Evolutionary conservation across 169 alveolate species (phyloP).

Genomic region (Hammondia hammondi): DNA sequence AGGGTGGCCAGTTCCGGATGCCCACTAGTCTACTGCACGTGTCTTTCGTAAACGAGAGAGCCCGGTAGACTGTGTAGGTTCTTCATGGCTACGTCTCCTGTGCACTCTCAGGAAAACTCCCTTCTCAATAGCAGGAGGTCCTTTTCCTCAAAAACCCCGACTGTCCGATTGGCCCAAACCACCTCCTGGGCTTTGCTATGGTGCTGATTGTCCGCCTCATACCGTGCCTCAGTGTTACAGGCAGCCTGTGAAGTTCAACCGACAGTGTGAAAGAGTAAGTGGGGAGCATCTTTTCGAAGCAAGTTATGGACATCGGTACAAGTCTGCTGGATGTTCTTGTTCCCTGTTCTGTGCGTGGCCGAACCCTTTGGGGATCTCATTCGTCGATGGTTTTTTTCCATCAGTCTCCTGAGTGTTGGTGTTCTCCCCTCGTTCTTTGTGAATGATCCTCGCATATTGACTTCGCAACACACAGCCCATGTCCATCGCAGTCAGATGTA

Average conservation of each 20-base stretch:
- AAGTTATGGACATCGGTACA: no score
- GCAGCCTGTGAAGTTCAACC: neutral
- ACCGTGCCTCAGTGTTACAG: neutral
- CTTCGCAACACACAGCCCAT: neutral
- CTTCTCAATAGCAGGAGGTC: conserved; percentile 13
- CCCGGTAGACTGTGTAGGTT: neutral
- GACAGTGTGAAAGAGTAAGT: neutral
- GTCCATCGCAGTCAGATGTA: neutral
- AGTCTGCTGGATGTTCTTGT: no score
- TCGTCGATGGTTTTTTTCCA: neutral
- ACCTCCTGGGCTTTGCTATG: neutral
- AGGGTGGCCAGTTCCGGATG: neutral
- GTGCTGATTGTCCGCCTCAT: neutral
- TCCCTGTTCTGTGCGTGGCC: no score
- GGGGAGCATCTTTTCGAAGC: no score
- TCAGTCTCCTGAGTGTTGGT: neutral
- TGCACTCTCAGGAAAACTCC: neutral
- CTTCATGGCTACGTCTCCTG: neutral
- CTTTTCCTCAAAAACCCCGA: neutral
- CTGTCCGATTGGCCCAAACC: neutral
- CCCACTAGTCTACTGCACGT: neutral
- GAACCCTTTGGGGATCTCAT: no score
- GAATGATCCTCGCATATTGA: neutral
- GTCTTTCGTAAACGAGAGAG: no score
- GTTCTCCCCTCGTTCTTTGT: neutral